phyloP scores from a whole-genome alignment of 139 green algal species.

The Chlorella sorokiniana region DNA sequence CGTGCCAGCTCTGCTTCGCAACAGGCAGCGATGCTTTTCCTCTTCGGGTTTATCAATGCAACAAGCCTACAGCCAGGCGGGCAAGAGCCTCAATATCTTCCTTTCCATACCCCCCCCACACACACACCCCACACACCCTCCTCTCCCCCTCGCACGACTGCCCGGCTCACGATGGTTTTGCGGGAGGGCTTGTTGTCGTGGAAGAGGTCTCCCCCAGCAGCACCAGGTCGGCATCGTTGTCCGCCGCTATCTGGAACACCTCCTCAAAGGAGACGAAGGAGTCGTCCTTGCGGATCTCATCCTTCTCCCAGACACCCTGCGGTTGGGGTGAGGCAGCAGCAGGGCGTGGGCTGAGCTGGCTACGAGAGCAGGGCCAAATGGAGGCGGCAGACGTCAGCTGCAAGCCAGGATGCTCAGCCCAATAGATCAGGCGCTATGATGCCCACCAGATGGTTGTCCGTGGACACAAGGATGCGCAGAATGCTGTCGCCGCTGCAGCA shows the following conservation, averaged over 20 bases:
- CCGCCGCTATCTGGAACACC: constrained; percentile 70
- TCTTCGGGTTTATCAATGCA: too few species aligned
- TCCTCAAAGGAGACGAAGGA: constrained; percentile 94
- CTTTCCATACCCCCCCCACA: neutral
- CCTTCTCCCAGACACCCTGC: constrained; percentile 95
- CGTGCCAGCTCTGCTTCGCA: too few species aligned
- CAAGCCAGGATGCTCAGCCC: too few species aligned
- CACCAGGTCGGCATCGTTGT: constrained; percentile 82
- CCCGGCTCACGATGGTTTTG: constrained; percentile 48
- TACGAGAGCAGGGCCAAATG: neutral
- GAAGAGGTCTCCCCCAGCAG: constrained; percentile 98
- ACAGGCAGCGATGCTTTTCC: too few species aligned
- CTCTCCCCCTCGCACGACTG: neutral
- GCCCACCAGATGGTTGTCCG: constrained; percentile 95
- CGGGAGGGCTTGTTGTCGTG: constrained; percentile 96
- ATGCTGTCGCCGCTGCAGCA: constrained; percentile 37
- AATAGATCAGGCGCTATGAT: neutral
- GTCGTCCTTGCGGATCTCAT: constrained; percentile 90
- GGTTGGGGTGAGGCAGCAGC: neutral
- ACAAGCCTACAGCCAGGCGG: too few species aligned
- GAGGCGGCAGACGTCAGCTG: neutral
- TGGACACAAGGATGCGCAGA: constrained; percentile 88
- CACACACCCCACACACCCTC: neutral
- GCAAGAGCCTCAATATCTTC: neutral
- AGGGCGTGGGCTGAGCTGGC: neutral